Conservation (phyloP, 2,329 filamentous ascomycete species). For the Elsinoe australis region DNA sequence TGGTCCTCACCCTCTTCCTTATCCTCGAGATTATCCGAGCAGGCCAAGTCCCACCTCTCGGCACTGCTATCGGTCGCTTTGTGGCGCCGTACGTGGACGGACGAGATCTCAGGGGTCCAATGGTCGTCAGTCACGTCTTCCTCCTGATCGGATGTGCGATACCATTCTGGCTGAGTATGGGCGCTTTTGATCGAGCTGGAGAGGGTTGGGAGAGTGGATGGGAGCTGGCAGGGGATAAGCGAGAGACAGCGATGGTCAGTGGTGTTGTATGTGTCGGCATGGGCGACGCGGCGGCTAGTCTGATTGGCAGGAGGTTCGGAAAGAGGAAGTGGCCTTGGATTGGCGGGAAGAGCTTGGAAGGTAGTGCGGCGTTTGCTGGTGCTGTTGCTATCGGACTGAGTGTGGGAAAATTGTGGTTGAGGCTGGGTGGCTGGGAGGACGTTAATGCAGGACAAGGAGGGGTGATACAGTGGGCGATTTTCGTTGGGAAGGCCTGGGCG, state of each 20-base stretch:
- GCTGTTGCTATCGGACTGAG: slow-evolving; percentile 72
- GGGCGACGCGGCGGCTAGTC: slow-evolving; percentile 84
- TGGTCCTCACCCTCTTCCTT: slow-evolving; percentile 77
- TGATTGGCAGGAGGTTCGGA: slow-evolving; percentile 81
- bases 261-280: slow-evolving; percentile 92
- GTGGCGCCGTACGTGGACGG: slow-evolving; percentile 92
- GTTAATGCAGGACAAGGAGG: slow-evolving; percentile 20
- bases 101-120: slow-evolving; percentile 81
- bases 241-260: slow-evolving; percentile 83
- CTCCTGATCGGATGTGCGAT: slow-evolving; percentile 91
- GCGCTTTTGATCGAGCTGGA: slow-evolving; percentile 55
- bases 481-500: slow-evolving; percentile 53
- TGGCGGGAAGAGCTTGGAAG: slow-evolving; percentile 91
- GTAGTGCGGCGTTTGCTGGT: slow-evolving; percentile 67
- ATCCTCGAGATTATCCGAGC: slow-evolving; percentile 83
- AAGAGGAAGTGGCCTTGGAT: slow-evolving; percentile 92
- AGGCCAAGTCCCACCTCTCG: slow-evolving; percentile 82
- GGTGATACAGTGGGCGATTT: slow-evolving; percentile 17
- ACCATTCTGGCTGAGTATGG: slow-evolving; percentile 81
- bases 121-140: slow-evolving; percentile 95
- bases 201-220: slow-evolving; percentile 57
- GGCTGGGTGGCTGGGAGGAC: slow-evolving; percentile 61
- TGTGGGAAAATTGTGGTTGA: slow-evolving; percentile 64
- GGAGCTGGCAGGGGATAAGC: slow-evolving; percentile 51
- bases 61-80: slow-evolving; percentile 76